Base-by-base conservation (phyloP, 176 grass and related monocot species). In the Ensete glaucum region DNA sequence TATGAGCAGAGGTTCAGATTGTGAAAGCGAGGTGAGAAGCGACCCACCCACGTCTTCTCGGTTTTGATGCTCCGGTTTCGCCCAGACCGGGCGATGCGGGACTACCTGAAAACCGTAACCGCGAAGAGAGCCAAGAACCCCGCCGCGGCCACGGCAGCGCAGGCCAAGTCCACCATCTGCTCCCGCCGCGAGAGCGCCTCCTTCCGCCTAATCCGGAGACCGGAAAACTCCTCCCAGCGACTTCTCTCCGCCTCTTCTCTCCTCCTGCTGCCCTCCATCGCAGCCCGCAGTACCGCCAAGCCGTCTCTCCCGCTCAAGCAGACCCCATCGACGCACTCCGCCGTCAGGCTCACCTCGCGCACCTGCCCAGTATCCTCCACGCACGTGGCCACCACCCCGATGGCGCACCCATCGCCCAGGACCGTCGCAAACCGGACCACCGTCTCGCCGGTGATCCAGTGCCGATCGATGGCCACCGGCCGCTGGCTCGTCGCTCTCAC, bases 401-500 rank as follows among this genome's bases (percentile, higher is more conserved):
- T 48, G 9, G 85, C 86, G 53, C 67, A 72, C 7, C 52, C 60
- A 27, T 49, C 65, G 29, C 73, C 77, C 11, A 84, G 71, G 25
- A 91, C 81, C 7, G 83, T 69, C 11, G 85, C 50, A 86, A 93
- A 98, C 54, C 84, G 80, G n/a, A 64, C 76, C 13, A 91, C 21
- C 12, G 76, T 80, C 74, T 93, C 90, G 10, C 75, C 81, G 5
- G 84, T 93, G 73, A 85, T 63, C 94, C 88, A 93, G 34, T 72
- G 78, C 54, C 84, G 82, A 34, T 89, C 80, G 0, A 89, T 81
- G 50, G 77, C 10, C 0, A 96, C 93, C 1, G 89, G 87, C 2
- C 81, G 74, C 26, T 83, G 81, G 74, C 87, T 92, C 0, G 89
- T 85, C 6, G 77, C 76, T 73, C 86, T 92, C 13, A 90, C 43